Evolutionary conservation across 2,329 filamentous ascomycete species (phyloP), one percentile per base, ranked within the genome.

Genomic region (Verruconis gallopava): DNA sequence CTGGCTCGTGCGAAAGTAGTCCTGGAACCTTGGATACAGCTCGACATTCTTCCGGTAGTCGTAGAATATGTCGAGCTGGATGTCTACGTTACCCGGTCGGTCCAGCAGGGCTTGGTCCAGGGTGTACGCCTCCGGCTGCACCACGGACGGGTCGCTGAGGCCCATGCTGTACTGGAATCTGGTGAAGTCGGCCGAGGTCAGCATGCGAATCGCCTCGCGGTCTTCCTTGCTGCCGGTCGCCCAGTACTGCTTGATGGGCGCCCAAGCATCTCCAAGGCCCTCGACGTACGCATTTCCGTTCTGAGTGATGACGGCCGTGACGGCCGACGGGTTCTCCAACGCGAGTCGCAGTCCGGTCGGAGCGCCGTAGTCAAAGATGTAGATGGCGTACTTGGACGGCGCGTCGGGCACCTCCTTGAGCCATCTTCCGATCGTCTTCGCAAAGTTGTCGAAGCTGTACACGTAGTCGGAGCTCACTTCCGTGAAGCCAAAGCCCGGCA

Each of bases 321-420:
- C 57, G 9, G 61, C 58, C 1, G 65, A 53, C 0, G 70, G 68
- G 2, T 67, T 59, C 34, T 64, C 48, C 2, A 75, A 60, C 0
- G 73, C 73, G 2, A 77, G 58, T 2, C 72, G 65, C 18, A 76
- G 56, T 1, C 66, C 73, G 0, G 64, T 62, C 0, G 75, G 73
- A 0, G 73, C 71, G 39, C 75, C 75, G 52, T 78, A 78, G 59
- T 79, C 74, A 52, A 79, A 78, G 47, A 78, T 66, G 54, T 77
- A 79, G 20, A 75, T 55, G 12, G 68, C 65, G 55, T 69, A 76
- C 21, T 62, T 64, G 12, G 50, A 46, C 12, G 50, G 49, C 25
- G 77, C 59, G 3, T 56, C 45, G 2, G 49, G 48, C 5, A 77
- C 56, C 1, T 60, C 58, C 25, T 66, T 60, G 11, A 75, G 53